Conservation (phyloP, 2,329 filamentous ascomycete species). For the Fusarium sublunatum region DNA sequence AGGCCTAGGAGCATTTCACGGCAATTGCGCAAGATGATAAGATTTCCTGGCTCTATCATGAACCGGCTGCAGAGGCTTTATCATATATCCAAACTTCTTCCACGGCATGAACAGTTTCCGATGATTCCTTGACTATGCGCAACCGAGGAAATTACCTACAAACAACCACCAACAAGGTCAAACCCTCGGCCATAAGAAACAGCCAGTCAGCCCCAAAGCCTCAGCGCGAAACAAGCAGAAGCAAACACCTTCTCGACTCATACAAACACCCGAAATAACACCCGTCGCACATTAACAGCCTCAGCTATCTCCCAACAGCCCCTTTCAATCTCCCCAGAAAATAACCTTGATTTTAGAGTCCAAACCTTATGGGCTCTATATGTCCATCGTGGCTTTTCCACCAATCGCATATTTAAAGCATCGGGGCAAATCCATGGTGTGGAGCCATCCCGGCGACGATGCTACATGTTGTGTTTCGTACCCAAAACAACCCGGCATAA, state of each 20-base stretch:
- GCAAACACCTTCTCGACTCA: conserved; percentile 8
- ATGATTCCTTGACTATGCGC: too few relatives aligned
- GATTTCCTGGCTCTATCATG: too few relatives aligned
- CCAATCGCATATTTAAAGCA: conserved; percentile 1
- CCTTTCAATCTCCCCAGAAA: conserved; percentile 15
- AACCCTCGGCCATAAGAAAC: background rate
- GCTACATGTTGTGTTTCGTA: conserved; percentile 34
- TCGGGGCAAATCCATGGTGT: background rate
- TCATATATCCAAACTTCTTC: too few relatives aligned
- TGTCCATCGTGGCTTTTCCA: background rate
- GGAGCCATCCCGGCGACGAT: conserved; percentile 31
- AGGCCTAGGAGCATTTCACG: background rate
- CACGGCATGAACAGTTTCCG: too few relatives aligned
- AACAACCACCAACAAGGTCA: background rate
- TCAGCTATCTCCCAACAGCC: background rate
- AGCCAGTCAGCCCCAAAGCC: too few relatives aligned
- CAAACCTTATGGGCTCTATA: background rate
- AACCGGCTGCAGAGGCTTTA: too few relatives aligned
- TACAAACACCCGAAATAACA: background rate
- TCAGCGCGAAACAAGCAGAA: conserved; percentile 1
- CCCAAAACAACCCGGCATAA: conserved; percentile 29
- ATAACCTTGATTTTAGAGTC: conserved; percentile 8
- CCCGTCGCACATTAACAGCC: background rate
- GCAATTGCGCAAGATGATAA: too few relatives aligned
- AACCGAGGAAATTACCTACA: background rate